Base-by-base conservation (phyloP, 1,284 basidiomycete genomes). In the Spongispora temasekensis region DNA sequence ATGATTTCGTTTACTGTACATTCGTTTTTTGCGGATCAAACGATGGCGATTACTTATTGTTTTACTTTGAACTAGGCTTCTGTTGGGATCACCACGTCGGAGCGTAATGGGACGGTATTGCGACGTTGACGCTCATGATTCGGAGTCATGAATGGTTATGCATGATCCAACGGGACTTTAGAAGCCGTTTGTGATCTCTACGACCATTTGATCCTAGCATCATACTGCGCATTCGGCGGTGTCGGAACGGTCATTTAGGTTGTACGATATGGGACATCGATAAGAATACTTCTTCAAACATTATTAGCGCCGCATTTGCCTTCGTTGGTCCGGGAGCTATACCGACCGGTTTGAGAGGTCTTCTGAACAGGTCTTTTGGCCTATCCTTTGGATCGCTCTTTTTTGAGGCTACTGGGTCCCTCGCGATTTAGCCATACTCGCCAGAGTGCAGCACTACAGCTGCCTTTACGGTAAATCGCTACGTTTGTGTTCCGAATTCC, bases 201-300 rank as follows among this genome's bases (percentile, higher is more conserved):
- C n/a, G n/a, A n/a, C n/a, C n/a, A 27, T 63, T 83, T 84, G 63
- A 55, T 4, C 59, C 53, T 32, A 31, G 40, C 34, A 61, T 21
- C 34, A 35, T 31, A 21, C 32, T 50, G 30, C 21, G 21, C 37
- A 28, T 56, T 17, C 37, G 28, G 13, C 30, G 42, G 17, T 10
- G 5, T 57, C 25, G 28, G 58, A 56, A 58, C 37, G 46, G 59
- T 27, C 28, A 79, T 83, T 71, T 65, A 85, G 84, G 84, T n/a
- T 85, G 81, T 61, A 81, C 84, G 3, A 84, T 83, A 66, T 85
- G 78, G 72, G 85, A 83, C 4, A 87, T 77, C 58, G 80, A 81
- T 57, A 82, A 67, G 0, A 81, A 81, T 19, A 88, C 72, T 64
- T 81, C 85, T 19, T 57, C 55, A 56, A 58, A 17, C 42, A 25